Evolutionary conservation across 2,329 filamentous ascomycete species (phyloP), one percentile per base, ranked within the genome.

Genomic region (Aspergillus sp.): DNA sequence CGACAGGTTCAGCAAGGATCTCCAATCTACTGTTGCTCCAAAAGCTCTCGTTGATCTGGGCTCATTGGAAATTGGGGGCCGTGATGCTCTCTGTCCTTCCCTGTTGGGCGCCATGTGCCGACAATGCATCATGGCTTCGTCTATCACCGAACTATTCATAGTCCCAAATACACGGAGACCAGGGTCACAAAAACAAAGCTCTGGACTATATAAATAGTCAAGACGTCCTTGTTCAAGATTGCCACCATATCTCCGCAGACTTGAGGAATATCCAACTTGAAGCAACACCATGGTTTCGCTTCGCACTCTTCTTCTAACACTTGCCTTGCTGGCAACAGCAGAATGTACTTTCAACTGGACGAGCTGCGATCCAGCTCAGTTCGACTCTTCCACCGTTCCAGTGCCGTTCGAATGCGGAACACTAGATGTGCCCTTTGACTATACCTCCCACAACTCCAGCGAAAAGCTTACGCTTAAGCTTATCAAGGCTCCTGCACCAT

Each of bases 211-310:
- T 49, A 49, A 48, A 15, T 19, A 3, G 19, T 23, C 13, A n/a
- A 25, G 19, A 11, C 25, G 9, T 41, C 11, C 7, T 9, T 15
- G 11, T 28, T 25, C 28, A 47, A 38, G 9, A 48, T 48, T 30
- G 22, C 30, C 25, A 49, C 41, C 45, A 49, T 19, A 48, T 15
- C 17, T 23, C n/a, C n/a, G 25, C n/a, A 56, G 17, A 7, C 23
- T 28, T 19, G 25, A 19, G 34, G 31, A 41, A 9, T 31, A 13
- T 28, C 2, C 46, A 47, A 41, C 25, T 48, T 47, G 54, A 38
- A 38, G 17, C 25, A 11, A 25, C 22, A 60, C 15, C 28, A 57
- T 87, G 4, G 86, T 46, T 25, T 59, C 30, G 17, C 53, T 47
- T 23, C 57, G 57, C 43, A 47, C 38, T 28, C 43, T 53, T n/a